Percentiles rank a stretch among this genome's conserved stretches.
Evolutionary conservation across 768 basidiomycete species (phyloP).

Genomic region (Saitozyma sp.): DNA sequence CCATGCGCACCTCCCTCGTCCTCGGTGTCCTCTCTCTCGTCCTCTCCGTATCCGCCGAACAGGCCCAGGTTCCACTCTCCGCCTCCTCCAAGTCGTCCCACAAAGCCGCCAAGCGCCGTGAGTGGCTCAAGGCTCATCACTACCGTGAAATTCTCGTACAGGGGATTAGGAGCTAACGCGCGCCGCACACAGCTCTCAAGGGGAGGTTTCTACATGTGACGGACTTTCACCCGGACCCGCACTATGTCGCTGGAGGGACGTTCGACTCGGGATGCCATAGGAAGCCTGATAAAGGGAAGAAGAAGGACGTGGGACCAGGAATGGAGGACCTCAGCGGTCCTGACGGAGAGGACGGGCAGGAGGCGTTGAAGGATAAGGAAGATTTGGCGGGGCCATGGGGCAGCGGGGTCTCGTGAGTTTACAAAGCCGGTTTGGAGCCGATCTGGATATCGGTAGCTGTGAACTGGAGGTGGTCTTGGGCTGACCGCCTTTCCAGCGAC

Average conservation of each 20-base stretch:
- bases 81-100: no score
- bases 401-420: slow-evolving; percentile 45
- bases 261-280: slow-evolving; percentile 48
- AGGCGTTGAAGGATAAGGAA: slow-evolving; percentile 14
- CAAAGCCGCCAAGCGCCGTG: no score
- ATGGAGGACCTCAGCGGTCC: slow-evolving; percentile 2
- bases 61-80: background rate
- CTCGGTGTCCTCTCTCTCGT: background rate
- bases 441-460: background rate
- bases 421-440: background rate
- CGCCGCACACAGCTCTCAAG: background rate
- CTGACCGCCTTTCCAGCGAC: slow-evolving; percentile 27
- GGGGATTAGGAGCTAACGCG: background rate
- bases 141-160: background rate
- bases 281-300: slow-evolving; percentile 20
- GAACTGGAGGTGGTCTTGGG: background rate
- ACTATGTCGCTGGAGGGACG: slow-evolving; percentile 40
- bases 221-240: slow-evolving; percentile 51
- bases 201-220: slow-evolving; percentile 49
- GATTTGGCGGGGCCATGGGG: slow-evolving; percentile 49
- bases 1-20: background rate
- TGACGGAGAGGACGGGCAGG: slow-evolving; percentile 14
- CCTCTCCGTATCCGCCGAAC: background rate
- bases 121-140: background rate
- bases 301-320: slow-evolving; percentile 29